Evolutionary conservation across 345 rosid species (phyloP).

Genomic region (Acer yangbiense): DNA sequence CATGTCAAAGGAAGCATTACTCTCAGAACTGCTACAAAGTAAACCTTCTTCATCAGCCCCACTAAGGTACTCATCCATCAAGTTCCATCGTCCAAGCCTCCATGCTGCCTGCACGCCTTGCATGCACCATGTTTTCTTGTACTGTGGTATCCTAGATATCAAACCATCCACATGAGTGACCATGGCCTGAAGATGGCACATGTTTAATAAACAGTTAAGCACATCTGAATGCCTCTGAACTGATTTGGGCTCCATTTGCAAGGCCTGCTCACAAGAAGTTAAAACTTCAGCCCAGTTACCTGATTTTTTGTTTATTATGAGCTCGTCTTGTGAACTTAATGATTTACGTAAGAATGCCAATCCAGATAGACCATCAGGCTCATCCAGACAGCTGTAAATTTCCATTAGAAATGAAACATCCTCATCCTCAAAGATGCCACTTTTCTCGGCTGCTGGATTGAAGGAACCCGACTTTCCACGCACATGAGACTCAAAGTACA

Average conservation of each 20-base stretch:
- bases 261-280: conserved; percentile 92
- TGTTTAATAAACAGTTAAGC: conserved; percentile 88
- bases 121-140: conserved; percentile 98
- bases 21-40: conserved; percentile 86
- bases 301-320: conserved; percentile 78
- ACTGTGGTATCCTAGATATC: conserved; percentile 81
- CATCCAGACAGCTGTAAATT: conserved; percentile 90
- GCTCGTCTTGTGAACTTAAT: conserved; percentile 81
- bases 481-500: conserved; percentile 95
- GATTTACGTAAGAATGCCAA: conserved; percentile 86
- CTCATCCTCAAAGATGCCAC: conserved; percentile 81
- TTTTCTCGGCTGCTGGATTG: conserved; percentile 89
- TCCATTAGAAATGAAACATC: conserved; percentile 95
- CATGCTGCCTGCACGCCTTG: conserved; percentile 99
- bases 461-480: conserved; percentile 86
- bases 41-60: conserved; percentile 85
- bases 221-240: conserved; percentile 92
- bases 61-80: conserved; percentile 93
- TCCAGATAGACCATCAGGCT: conserved; percentile 93
- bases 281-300: conserved; percentile 98
- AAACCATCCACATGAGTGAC: conserved; percentile 94
- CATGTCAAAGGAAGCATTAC: conserved; percentile 96
- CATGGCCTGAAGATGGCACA: conserved; percentile 99
- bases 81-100: conserved; percentile 97
- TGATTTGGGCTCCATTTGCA: conserved; percentile 93